phyloP scores from a whole-genome alignment of 78 protist species.

The Dictyostelium brefeldianum region DNA sequence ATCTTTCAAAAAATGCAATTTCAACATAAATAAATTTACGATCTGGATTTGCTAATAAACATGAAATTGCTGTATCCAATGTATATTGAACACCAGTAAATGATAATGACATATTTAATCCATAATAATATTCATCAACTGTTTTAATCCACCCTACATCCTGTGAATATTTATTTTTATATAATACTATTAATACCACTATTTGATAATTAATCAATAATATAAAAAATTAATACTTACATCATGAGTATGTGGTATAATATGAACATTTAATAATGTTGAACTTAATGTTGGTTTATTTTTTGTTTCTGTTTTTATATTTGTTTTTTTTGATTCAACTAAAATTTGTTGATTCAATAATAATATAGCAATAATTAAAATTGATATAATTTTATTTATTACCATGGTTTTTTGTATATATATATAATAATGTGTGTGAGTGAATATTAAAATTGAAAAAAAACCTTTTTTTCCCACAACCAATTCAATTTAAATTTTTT shows the following conservation, averaged over 20 bases:
- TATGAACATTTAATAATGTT: constrained; percentile 63
- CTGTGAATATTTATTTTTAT: constrained; percentile 21
- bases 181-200: no score
- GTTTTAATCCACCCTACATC: constrained; percentile 96
- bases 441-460: background rate
- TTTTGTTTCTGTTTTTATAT: background rate
- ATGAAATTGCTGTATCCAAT: constrained; percentile 72
- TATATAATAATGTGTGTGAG: background rate
- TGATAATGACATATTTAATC: constrained; percentile 82
- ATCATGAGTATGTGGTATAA: constrained; percentile 84
- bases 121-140: constrained; percentile 92
- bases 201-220: no score
- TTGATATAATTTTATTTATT: no score
- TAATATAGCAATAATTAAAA: no score
- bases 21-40: constrained; percentile 92
- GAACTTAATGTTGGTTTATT: background rate
- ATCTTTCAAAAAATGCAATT: constrained; percentile 88
- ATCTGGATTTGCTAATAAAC: constrained; percentile 79
- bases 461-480: background rate
- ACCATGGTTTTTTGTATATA: no score
- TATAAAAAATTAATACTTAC: no score
- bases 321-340: background rate
- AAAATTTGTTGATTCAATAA: background rate
- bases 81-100: constrained; percentile 86
- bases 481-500: no score